A percentile compares a stretch with the other conserved stretches of the same genome.
Conservation (phyloP, 2,329 filamentous ascomycete species). For the Diaporthe vexans region DNA sequence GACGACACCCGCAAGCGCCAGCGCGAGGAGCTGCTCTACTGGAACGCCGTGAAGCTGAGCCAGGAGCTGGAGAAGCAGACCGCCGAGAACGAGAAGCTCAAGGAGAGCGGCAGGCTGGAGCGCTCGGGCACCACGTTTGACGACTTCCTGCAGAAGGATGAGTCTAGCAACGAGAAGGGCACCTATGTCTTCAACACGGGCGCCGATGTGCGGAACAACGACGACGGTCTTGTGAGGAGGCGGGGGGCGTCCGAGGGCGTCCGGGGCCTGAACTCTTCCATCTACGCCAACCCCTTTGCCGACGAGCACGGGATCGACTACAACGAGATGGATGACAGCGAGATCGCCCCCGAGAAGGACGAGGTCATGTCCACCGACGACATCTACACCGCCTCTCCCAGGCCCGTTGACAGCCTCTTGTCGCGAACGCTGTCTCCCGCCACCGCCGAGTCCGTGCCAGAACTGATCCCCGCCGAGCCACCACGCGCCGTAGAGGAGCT, state of each 20-base stretch:
- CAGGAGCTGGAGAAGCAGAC: constrained; percentile 47
- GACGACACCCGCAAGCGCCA: constrained; percentile 73
- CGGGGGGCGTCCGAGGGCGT: constrained; percentile 60
- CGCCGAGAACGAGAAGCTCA: constrained; percentile 45
- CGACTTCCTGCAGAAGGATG: constrained; percentile 69
- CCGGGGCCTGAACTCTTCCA: constrained; percentile 60
- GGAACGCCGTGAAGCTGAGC: constrained; percentile 60
- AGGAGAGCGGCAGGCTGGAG: constrained; percentile 7
- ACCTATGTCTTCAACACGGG: constrained; percentile 72
- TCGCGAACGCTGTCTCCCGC: constrained; percentile 42
- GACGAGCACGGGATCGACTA: constrained; percentile 68
- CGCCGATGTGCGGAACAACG: constrained; percentile 57
- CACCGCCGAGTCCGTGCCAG: constrained; percentile 28
- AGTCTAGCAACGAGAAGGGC: constrained; percentile 63
- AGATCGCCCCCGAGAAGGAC: constrained; percentile 61
- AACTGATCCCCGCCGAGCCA: constrained; percentile 24
- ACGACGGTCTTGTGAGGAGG: constrained; percentile 63
- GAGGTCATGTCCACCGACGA: constrained; percentile 61
- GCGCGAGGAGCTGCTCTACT: constrained; percentile 75
- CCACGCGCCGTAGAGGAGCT: background rate
- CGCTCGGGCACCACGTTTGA: constrained; percentile 64
- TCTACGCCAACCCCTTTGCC: constrained; percentile 71
- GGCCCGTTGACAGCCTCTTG: constrained; percentile 47
- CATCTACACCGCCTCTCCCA: constrained; percentile 70
- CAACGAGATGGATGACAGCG: constrained; percentile 60